A percentile compares a stretch with the other conserved stretches of the same genome.
phyloP scores from a whole-genome alignment of 192 early-diverging fungal species.

The Coemansia sp. region DNA sequence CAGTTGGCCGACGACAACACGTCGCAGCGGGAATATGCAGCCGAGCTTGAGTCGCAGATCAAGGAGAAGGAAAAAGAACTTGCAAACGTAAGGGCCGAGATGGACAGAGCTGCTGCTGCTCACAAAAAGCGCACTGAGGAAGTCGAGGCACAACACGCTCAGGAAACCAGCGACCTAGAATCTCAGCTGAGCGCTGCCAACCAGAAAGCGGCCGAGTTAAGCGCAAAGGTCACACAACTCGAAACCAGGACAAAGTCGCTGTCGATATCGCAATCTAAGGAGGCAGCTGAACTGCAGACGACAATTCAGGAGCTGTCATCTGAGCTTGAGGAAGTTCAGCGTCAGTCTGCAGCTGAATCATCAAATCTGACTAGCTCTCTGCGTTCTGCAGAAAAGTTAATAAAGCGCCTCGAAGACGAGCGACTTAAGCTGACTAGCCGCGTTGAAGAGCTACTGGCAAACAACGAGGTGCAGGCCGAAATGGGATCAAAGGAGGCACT shows the following conservation, averaged over 20 bases:
- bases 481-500: conserved; percentile 9
- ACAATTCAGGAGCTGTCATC: conserved; percentile 31
- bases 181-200: conserved; percentile 11
- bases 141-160: conserved; percentile 13
- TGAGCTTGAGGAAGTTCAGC: conserved; percentile 24
- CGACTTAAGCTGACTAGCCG: conserved; percentile 16
- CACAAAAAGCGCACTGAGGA: conserved; percentile 9
- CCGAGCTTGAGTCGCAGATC: conserved; percentile 12
- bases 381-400: conserved; percentile 18
- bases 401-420: conserved; percentile 32
- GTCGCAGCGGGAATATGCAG: conserved; percentile 7
- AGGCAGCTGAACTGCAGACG: conserved; percentile 17
- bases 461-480: conserved; percentile 24
- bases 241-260: conserved; percentile 31
- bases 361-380: conserved; percentile 7
- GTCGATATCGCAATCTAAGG: conserved; percentile 33
- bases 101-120: background rate
- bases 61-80: conserved; percentile 5
- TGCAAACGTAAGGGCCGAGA: conserved; percentile 8
- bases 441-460: conserved; percentile 21
- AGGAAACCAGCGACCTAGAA: conserved; percentile 21
- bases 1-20: conserved; percentile 23
- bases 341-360: conserved; percentile 18
- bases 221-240: conserved; percentile 19
- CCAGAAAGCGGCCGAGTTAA: conserved; percentile 17